Evolutionary conservation across 305 asterid genomes (phyloP), one percentile per base, ranked within the genome.

Genomic region (Fraxinus platypoda): DNA sequence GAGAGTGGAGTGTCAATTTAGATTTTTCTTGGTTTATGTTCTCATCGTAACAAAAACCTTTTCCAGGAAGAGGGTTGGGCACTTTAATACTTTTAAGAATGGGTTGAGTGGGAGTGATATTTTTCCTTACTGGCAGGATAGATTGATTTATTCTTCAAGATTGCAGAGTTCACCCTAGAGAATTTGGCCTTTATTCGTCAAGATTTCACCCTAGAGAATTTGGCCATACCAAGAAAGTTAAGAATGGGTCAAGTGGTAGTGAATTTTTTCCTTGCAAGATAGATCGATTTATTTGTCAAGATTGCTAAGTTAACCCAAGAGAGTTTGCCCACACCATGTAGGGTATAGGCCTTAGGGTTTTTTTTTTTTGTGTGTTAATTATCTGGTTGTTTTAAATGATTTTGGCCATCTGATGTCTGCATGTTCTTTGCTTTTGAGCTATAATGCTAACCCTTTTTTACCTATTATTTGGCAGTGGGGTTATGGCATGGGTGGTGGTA

Each of bases 401-500:
- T 66, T 26, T 19, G 2, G 8, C 21, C n/a, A 68, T 68, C 13
- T 26, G 35, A 26, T 28, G 35, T 68, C 35, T 28, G 2, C 72
- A 4, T 68, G 38, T 13, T 43, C 57, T 68, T 28, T 19, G 19
- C 4, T 28, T 21, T 59, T 21, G 12, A 23, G 8, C 28, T 21
- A 52, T 54, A 81, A 62, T 74, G 34, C 84, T 83, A 52, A 86
- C 49, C 28, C 12, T 59, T 59, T 59, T 59, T 19, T 3, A 66
- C 71, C 28, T 52, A 12, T 81, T 59, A 43, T 62, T 80, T 82
- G 89, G 83, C 94, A 95, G 98, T 95, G 98, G 99, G 97, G 99
- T 78, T 95, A 93, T 68, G 95, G 97, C 75, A 90, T 91, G 77
- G 97, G 97, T 46, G 92, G 94, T 80, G 91, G 97, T 76, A 92